These are phyloP conservation scores for Pterocarpus macrocarpus DNA, from an alignment of 306 rosid genomes.

Conservation along the genomic window DNA sequence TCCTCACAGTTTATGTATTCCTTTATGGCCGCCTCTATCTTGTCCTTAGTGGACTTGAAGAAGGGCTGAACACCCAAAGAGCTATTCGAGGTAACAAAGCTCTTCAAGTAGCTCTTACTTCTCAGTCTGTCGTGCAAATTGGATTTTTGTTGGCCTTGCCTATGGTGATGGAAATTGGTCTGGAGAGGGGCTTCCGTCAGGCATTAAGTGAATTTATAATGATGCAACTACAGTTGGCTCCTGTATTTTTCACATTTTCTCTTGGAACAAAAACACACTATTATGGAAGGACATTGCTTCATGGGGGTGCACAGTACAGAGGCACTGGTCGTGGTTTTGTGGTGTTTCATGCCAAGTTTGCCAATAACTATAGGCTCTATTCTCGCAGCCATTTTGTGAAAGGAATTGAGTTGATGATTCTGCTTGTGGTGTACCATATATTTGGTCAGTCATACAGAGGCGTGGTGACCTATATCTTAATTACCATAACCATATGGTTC, in stretches of 20 bases:
- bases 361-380: slow-evolving; percentile 90
- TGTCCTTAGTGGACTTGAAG: slow-evolving; percentile 89
- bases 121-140: slow-evolving; percentile 94
- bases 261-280: slow-evolving; percentile 97
- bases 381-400: slow-evolving; percentile 98
- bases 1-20: slow-evolving; percentile 85
- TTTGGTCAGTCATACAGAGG: slow-evolving; percentile 81
- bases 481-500: slow-evolving; percentile 91
- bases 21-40: slow-evolving; percentile 97
- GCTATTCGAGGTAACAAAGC: slow-evolving; percentile 78
- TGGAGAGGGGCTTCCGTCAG: slow-evolving; percentile 87
- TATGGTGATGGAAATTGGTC: slow-evolving; percentile 96
- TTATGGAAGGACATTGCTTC: slow-evolving; percentile 96
- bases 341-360: slow-evolving; percentile 96
- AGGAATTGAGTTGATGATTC: slow-evolving; percentile 92
- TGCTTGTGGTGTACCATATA: slow-evolving; percentile 86
- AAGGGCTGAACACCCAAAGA: slow-evolving; percentile 57
- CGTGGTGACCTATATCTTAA: slow-evolving; percentile 69
- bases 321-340: slow-evolving; percentile 96
- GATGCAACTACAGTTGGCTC: slow-evolving; percentile 95
- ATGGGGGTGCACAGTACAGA: slow-evolving; percentile 97
- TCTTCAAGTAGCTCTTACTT: slow-evolving; percentile 96
- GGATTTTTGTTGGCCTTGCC: slow-evolving; percentile 96
- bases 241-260: slow-evolving; percentile 93
- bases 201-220: slow-evolving; percentile 87